Base-by-base conservation (phyloP, 176 grass and related monocot genomes). In the Urochloa ruziziensis region DNA sequence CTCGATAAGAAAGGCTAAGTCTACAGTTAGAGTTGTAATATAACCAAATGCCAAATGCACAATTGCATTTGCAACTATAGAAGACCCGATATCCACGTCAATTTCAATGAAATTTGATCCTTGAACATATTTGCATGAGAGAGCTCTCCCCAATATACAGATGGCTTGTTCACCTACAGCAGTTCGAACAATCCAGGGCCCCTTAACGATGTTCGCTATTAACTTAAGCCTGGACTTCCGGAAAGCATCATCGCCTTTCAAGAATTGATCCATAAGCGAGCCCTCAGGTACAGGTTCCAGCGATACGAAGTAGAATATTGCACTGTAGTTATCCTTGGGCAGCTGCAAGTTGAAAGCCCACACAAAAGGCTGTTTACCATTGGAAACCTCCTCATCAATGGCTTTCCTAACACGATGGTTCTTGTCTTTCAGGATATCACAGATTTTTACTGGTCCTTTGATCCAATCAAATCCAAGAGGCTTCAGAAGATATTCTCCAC, bases 271-370 rank as follows among this genome's bases (percentile, higher is more conserved):
- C 67, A 95, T 64, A 57, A 93, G 86, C 8, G 89, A 93, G 7
- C 91, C 92, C 42, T 98, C 82, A 4, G 85, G 68, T 71, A 76
- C 47, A 79, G 89, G 91, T 54, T 98, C 85, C 29, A 90, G 65
- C 2, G 85, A 86, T 66, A 95, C 79, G 47, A 95, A 98, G 70
- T 95, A 98, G 75, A 92, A 80, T 80, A 93, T 78, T 33, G 85
- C 87, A 25, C 90, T 91, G 49, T 93, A 92, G 68, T 94, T 95
- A 70, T 98, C 96, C 84, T 95, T 98, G 48, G 96, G 93, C 11
- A 98, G 56, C 89, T 98, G 96, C 83, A 98, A 72, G 87, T 98
- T 98, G 58, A 98, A 98, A 36, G 93, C 93, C 96, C 96, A 98
- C 42, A 94, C 82, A 84, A 95, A 98, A 42, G 93, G 96, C 28